Base-by-base conservation (phyloP, 2,329 filamentous ascomycete genomes). In the Fusarium sterilihyphosum region DNA sequence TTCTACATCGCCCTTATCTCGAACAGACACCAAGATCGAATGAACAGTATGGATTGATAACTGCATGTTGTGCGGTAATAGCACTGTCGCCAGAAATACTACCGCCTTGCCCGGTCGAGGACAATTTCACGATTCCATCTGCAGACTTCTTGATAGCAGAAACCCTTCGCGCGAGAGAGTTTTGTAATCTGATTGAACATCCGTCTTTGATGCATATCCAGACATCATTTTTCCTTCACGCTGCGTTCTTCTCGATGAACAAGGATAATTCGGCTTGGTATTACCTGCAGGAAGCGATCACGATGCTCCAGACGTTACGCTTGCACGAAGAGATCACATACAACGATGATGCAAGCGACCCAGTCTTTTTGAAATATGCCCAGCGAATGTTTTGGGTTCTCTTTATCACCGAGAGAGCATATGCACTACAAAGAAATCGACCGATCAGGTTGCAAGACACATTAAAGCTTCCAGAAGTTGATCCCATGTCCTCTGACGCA, bases 181-280 rank as follows among this genome's bases (percentile, higher is more conserved):
- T 66, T 18, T 81, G 74, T 38, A 66, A 80, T 41, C 61, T 75
- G 22, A 73, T 77, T 8, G 80, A 81, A 35, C 65, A 67, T 0
- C 81, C 75, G 2, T 79, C 80, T 1, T 65, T 82, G 2, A 71
- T 61, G 3, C 74, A 79, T 4, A 74, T 81, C 0, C 78, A 80
- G 17, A 81, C 80, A 6, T 82, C 81, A 0, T 82, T 82, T 69
- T 81, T 82, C 13, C 75, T 82, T 1, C 82, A 79, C 11, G 74
- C 79, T 0, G 73, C 77, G 1, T 78, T 77, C 37, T 82, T 82
- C 22, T 78, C 77, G 4, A 53, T 81, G 18, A 78, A 75, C 4
- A 82, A 79, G 22, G 80, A 82, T 20, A 82, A 81, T n/a, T 73
- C 79, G 0, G 80, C 81, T 1, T 82, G 81, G 80, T 79, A 78